Evolutionary conservation across 192 early-diverging fungal species (phyloP).

Genomic region (Globomyces pollinis-pini): DNA sequence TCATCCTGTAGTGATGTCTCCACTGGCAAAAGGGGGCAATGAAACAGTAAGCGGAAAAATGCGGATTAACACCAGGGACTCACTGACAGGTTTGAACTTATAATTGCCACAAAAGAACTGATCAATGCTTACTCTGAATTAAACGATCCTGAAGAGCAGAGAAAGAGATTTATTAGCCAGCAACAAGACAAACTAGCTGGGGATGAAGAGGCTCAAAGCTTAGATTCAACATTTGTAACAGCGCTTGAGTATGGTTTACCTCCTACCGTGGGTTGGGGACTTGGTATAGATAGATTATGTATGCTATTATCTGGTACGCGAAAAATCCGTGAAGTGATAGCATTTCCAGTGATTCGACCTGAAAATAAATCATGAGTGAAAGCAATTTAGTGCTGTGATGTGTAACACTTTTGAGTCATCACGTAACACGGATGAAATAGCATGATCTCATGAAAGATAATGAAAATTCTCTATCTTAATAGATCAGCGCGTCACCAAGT

Average conservation of each 20-base stretch:
- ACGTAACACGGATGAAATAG: no score
- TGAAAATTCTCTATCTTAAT: no score
- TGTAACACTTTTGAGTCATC: no score
- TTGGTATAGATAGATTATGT: conserved; percentile 76
- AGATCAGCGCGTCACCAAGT: no score
- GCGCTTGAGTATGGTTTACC: conserved; percentile 80
- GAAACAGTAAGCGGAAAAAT: no score
- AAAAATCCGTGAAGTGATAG: conserved; percentile 74
- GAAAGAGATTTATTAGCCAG: conserved; percentile 18
- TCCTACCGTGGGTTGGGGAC: conserved; percentile 84
- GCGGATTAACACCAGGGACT: conserved; percentile 12
- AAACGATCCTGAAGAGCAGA: conserved; percentile 75
- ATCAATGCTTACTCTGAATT: conserved; percentile 87
- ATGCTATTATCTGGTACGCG: conserved; percentile 59
- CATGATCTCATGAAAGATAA: no score
- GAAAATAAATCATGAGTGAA: no score
- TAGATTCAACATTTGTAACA: conserved; percentile 64
- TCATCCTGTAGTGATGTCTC: conserved; percentile 75
- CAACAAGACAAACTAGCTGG: conserved; percentile 51
- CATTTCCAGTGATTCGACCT: conserved; percentile 49
- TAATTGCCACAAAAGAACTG: conserved; percentile 67
- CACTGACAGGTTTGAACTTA: conserved; percentile 72
- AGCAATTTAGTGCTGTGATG: no score
- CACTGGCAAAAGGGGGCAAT: conserved; percentile 58
- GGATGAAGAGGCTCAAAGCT: conserved; percentile 67